These are phyloP conservation scores for Platanthera guangdongensis DNA, from an alignment of 106 monocot genomes.

Conservation along the genomic window DNA sequence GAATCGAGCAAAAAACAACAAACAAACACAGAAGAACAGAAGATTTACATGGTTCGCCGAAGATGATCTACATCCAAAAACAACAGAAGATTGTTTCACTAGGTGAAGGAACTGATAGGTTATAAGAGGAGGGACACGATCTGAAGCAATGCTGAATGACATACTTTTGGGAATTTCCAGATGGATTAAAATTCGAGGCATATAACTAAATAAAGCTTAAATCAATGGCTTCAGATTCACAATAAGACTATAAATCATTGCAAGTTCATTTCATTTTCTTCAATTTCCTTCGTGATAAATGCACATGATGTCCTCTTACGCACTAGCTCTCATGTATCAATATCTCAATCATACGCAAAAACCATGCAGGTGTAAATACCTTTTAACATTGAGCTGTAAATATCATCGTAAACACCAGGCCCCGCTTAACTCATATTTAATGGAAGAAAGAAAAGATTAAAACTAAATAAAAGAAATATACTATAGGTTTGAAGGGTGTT, in stretches of 20 bases:
- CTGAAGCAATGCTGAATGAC: too few relatives aligned
- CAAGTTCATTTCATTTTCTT: not conserved
- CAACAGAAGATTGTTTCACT: too few relatives aligned
- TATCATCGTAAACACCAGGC: not conserved
- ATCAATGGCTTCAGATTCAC: not conserved
- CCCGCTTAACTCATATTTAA: not conserved
- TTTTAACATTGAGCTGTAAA: not conserved
- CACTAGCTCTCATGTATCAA: not conserved
- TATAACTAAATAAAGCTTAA: not conserved
- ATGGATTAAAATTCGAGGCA: too few relatives aligned
- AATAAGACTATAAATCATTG: not conserved
- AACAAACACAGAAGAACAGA: too few relatives aligned
- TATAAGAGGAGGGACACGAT: too few relatives aligned
- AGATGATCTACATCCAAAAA: too few relatives aligned
- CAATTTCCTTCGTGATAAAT: not conserved
- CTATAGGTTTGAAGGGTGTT: conserved; percentile 17
- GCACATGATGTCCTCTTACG: not conserved
- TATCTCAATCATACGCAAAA: not conserved
- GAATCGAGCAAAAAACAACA: too few relatives aligned
- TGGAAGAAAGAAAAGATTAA: not conserved
- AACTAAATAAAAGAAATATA: not conserved
- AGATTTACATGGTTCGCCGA: too few relatives aligned
- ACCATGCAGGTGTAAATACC: not conserved
- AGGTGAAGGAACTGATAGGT: too few relatives aligned
- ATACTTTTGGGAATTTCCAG: too few relatives aligned